Evolutionary conservation across 306 rosid genomes (phyloP), one percentile per base, ranked within the genome.

Genomic region (Quercus wislizeni): DNA sequence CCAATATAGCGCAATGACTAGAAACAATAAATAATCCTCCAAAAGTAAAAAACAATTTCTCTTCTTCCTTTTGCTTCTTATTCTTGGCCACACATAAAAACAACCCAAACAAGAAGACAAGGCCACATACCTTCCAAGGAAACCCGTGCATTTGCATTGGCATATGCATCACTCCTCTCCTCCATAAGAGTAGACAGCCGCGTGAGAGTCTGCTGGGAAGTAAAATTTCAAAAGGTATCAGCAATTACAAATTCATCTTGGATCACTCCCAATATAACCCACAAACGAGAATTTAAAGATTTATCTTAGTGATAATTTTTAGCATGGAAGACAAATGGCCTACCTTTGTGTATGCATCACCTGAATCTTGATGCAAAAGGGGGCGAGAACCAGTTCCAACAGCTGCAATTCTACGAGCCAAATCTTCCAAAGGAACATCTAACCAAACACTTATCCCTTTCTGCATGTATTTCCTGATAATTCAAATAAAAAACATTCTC

Each of bases 351-450:
- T 90, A 96, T 4, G 88, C 87, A 82, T 93, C 96, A 80, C 92
- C 98, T 19, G 93, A 82, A 73, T 87, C 98, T 20, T 88, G 80
- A 84, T 87, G 90, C 85, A 96, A 88, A 78, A 96, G 99, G 52
- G 98, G 99, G 28, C 98, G 98, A 78, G 98, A 90, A 78, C 84
- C 78, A 41, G 98, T 93, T 80, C 99, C 97, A 31, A 90, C 93
- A 27, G 91, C 91, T 33, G 96, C 90, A 80, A 96, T 96, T 93
- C 99, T 88, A 74, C 78, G 82, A 65, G 99, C 99, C 87, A 96
- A 84, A 52, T 97, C 97, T 65, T 96, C 97, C 83, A 93, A 56
- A 12, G 99, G 99, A 62, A 95, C 99, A 70, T 95, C 99, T 75
- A 95, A 84, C 98, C 99, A 95, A 78, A 91, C 88, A 83, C 94